phyloP scores from a whole-genome alignment of 305 asterid species.

The Plantago coronopus region DNA sequence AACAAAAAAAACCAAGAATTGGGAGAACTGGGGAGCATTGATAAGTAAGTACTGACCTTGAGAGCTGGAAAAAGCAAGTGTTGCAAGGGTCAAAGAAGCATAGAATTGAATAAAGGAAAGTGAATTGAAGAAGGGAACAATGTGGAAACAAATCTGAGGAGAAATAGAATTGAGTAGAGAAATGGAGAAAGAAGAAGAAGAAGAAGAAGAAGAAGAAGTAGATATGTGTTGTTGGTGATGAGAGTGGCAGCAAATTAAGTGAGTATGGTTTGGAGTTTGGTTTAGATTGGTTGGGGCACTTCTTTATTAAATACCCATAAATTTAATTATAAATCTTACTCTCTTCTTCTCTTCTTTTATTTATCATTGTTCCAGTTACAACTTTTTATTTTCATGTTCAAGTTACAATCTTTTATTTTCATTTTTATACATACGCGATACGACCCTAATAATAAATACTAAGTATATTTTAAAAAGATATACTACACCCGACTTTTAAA shows the following conservation, averaged over 20 bases:
- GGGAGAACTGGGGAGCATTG: background rate
- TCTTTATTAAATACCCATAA: conserved; percentile 22
- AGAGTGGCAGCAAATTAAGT: conserved; percentile 2
- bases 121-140: no score
- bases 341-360: no score
- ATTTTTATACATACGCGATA: no score
- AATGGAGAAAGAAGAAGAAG: background rate
- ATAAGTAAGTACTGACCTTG: conserved; percentile 27
- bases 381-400: no score
- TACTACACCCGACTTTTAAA: no score
- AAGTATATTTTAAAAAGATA: no score
- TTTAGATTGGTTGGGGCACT: conserved; percentile 46
- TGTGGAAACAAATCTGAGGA: conserved; percentile 33
- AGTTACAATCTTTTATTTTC: no score
- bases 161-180: background rate
- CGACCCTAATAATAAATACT: no score
- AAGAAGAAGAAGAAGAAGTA: no score
- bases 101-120: conserved; percentile 2
- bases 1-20: no score
- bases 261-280: conserved; percentile 49
- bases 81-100: conserved; percentile 17
- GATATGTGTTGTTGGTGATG: conserved; percentile 25
- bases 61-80: conserved; percentile 20
- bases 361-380: no score
- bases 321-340: no score